Evolutionary conservation across 192 early-diverging fungal genomes (phyloP).

Genomic region (Gigaspora rosea): DNA sequence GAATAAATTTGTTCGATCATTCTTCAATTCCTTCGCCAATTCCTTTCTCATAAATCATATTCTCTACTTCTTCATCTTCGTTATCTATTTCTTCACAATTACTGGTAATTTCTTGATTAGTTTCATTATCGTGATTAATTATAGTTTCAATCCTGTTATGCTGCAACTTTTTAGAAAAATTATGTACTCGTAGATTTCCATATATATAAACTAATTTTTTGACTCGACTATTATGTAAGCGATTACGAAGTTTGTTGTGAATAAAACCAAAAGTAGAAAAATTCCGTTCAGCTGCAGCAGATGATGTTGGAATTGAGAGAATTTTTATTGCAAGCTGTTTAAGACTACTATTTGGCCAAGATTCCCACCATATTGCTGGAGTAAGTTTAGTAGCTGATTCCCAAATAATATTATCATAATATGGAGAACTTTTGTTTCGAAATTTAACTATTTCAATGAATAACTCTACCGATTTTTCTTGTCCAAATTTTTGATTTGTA

Average conservation of each 20-base stretch:
- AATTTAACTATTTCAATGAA: background rate
- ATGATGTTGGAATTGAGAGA: background rate
- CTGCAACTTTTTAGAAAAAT: too few relatives aligned
- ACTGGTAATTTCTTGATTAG: too few relatives aligned
- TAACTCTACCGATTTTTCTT: background rate
- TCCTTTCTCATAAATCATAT: too few relatives aligned
- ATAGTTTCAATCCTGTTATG: too few relatives aligned
- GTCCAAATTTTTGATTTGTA: background rate
- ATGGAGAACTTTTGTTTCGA: background rate
- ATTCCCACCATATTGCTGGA: background rate
- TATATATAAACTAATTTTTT: conserved; percentile 11
- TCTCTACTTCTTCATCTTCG: too few relatives aligned
- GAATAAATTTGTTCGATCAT: too few relatives aligned
- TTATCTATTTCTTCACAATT: too few relatives aligned
- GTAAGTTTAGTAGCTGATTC: background rate
- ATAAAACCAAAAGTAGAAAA: conserved; percentile 10
- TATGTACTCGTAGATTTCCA: background rate
- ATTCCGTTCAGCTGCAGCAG: background rate
- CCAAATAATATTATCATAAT: conserved; percentile 6
- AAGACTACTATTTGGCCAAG: conserved; percentile 1
- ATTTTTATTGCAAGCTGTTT: background rate
- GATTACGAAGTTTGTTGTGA: conserved; percentile 8
- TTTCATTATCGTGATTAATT: too few relatives aligned
- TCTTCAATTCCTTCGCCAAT: too few relatives aligned
- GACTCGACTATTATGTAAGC: background rate